A percentile compares a stretch with the other conserved stretches of the same genome.
Conservation (phyloP, 2,329 filamentous ascomycete species). For the Stagonosporopsis tanaceti region DNA sequence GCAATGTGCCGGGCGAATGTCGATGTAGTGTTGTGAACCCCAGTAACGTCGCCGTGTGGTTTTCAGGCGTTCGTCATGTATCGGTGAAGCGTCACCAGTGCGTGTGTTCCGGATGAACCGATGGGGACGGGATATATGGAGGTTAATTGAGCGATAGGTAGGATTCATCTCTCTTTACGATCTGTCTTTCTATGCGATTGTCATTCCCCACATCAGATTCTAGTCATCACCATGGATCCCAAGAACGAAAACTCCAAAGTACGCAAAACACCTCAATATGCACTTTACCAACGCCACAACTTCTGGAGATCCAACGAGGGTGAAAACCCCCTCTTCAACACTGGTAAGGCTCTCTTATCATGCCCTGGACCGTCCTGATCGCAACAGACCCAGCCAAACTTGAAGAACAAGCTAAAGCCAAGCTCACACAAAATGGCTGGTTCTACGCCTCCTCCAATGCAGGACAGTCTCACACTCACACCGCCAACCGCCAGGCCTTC, state of each 20-base stretch:
- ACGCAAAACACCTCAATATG: conserved; percentile 63
- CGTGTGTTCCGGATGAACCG: too few relatives aligned
- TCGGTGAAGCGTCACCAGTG: neutral
- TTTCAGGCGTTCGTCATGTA: neutral
- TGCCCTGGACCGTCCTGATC: neutral
- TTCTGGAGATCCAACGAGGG: conserved; percentile 64
- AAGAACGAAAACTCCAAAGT: conserved; percentile 61
- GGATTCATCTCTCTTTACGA: neutral
- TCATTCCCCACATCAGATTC: too few relatives aligned
- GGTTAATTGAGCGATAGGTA: neutral
- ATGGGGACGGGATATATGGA: too few relatives aligned
- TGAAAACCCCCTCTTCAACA: conserved; percentile 61
- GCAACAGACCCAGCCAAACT: conserved; percentile 63
- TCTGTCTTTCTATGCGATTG: too few relatives aligned
- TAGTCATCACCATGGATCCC: conserved; percentile 53
- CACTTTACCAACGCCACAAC: conserved; percentile 63
- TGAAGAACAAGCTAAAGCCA: conserved; percentile 65
- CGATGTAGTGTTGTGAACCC: neutral
- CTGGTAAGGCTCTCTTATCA: conserved; percentile 43
- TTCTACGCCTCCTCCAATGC: conserved; percentile 67
- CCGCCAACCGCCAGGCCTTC: conserved; percentile 69
- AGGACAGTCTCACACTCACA: conserved; percentile 61
- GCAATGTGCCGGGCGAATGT: neutral
- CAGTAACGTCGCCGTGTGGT: neutral
- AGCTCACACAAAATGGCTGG: conserved; percentile 66